A percentile compares a stretch with the other conserved stretches of the same genome.
These are phyloP conservation scores for Coniochaeta pulveracea DNA, from an alignment of 2,329 filamentous ascomycete species.

Conservation along the genomic window DNA sequence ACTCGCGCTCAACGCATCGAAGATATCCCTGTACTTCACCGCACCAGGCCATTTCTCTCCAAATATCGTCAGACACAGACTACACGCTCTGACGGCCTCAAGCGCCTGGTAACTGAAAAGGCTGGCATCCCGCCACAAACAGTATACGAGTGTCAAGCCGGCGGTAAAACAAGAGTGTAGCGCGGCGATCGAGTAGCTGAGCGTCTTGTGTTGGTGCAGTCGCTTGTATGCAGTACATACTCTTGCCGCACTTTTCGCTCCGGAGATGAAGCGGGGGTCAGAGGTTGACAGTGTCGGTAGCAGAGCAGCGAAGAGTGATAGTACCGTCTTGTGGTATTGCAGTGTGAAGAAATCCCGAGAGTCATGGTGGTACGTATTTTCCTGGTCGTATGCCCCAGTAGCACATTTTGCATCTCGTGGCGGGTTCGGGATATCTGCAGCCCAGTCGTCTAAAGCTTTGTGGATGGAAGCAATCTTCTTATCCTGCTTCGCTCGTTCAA, in stretches of 20 bases:
- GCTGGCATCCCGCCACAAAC: conserved; percentile 13
- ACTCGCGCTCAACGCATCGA: conserved; percentile 13
- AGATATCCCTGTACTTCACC: conserved; percentile 18
- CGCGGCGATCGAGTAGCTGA: conserved; percentile 18
- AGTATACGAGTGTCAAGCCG: conserved; percentile 17
- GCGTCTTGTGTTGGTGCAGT: conserved; percentile 16
- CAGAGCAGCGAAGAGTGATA: conserved; percentile 14
- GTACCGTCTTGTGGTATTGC: conserved; percentile 16
- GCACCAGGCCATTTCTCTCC: conserved; percentile 17
- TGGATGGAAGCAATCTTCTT: conserved; percentile 10
- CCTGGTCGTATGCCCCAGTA: conserved; percentile 17
- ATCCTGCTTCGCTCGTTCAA: conserved; percentile 7
- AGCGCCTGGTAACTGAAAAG: conserved; percentile 15
- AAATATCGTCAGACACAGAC: conserved; percentile 16
- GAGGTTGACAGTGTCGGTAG: conserved; percentile 12
- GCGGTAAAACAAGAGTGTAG: conserved; percentile 19
- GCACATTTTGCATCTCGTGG: conserved; percentile 12
- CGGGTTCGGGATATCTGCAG: conserved; percentile 9
- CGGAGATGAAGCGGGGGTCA: conserved; percentile 12
- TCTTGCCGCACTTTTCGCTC: conserved; percentile 11
- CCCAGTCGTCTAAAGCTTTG: conserved; percentile 13
- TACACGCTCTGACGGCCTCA: conserved; percentile 16
- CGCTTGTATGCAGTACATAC: conserved; percentile 19
- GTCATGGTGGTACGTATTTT: conserved; percentile 13
- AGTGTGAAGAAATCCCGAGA: conserved; percentile 15